phyloP scores from a whole-genome alignment of 2,329 filamentous ascomycete species.

The Phialophora chinensis region DNA sequence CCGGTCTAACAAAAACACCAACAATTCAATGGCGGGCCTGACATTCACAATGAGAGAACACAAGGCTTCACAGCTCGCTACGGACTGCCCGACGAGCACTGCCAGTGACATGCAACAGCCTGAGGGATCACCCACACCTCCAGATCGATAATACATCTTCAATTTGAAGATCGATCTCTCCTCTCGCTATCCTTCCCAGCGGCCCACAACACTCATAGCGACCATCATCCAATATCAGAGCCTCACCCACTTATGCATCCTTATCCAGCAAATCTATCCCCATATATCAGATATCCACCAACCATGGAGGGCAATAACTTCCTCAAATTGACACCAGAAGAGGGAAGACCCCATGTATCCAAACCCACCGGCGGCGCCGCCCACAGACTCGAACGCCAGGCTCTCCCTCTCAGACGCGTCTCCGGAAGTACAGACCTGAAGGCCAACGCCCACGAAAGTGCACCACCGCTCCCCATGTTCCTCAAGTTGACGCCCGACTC shows the following conservation, averaged over 20 bases:
- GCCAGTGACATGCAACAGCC: not conserved
- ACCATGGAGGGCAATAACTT: not conserved
- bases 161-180: not conserved
- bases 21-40: not conserved
- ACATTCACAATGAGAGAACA: not conserved
- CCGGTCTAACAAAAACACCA: not conserved
- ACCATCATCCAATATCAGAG: not conserved
- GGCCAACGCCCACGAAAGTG: not conserved
- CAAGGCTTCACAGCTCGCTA: not conserved
- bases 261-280: not conserved
- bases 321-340: not conserved
- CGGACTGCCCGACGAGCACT: not conserved
- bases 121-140: not conserved
- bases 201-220: not conserved
- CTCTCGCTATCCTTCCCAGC: not conserved
- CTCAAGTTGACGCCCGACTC: slow-evolving; percentile 14
- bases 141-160: not conserved
- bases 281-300: not conserved
- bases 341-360: not conserved
- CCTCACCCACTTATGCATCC: not conserved
- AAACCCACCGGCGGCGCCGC: not conserved
- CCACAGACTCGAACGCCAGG: not conserved
- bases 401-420: not conserved
- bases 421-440: not conserved
- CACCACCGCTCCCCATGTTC: not conserved